Conservation (phyloP, 2,329 filamentous ascomycete species). For the Cladosporium sp. region DNA sequence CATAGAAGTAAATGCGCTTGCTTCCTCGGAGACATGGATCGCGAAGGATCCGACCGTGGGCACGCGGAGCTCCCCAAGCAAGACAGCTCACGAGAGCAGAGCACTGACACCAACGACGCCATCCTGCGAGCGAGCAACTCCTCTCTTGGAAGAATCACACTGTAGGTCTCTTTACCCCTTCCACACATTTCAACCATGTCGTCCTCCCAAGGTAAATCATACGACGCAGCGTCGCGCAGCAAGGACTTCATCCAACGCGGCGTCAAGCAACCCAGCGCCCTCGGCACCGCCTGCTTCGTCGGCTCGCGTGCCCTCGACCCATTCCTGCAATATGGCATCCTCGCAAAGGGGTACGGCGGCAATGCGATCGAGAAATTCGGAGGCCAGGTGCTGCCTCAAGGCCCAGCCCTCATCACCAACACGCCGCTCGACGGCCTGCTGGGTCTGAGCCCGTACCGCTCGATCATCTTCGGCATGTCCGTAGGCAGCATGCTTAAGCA, state of each 20-base stretch:
- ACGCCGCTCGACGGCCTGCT: slow-evolving; percentile 39
- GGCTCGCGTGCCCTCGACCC: slow-evolving; percentile 46
- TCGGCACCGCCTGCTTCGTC: slow-evolving; percentile 40
- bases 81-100: neutral
- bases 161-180: too few species aligned
- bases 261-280: slow-evolving; percentile 35
- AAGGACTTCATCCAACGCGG: slow-evolving; percentile 35
- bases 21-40: neutral
- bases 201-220: slow-evolving; percentile 2
- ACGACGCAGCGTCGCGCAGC: slow-evolving; percentile 4
- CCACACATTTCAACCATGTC: slow-evolving; percentile 10
- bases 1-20: too few species aligned
- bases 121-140: neutral
- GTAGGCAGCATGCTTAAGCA: slow-evolving; percentile 53
- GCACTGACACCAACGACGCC: neutral
- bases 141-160: too few species aligned
- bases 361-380: slow-evolving; percentile 45
- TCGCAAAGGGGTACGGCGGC: slow-evolving; percentile 40
- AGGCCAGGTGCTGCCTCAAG: slow-evolving; percentile 39
- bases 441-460: slow-evolving; percentile 48
- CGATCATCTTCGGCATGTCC: slow-evolving; percentile 52
- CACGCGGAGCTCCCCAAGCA: neutral
- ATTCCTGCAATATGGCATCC: slow-evolving; percentile 47
- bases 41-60: neutral
- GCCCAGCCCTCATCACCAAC: slow-evolving; percentile 38